Conservation (phyloP, 331 rosid genomes). For the Pyrus hybrid region DNA sequence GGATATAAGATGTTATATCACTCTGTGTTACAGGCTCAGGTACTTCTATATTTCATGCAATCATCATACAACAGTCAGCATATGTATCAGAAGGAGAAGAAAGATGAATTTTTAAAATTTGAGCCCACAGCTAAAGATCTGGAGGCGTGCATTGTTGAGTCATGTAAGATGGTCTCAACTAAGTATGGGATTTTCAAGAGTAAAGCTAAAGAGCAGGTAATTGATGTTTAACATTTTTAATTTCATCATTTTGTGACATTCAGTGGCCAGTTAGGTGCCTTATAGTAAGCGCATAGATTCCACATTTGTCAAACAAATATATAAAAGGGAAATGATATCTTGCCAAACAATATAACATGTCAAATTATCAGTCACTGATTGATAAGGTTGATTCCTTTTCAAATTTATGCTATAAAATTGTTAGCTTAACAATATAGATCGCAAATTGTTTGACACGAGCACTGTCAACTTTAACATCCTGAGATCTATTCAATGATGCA, state of each 20-base stretch:
- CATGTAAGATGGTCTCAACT: slow-evolving; percentile 67
- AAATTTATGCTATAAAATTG: background rate
- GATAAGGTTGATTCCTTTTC: background rate
- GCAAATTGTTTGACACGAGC: background rate
- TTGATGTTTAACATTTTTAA: background rate
- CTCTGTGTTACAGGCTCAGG: slow-evolving; percentile 68
- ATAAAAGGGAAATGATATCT: background rate
- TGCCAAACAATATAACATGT: background rate
- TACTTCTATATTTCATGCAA: slow-evolving; percentile 69
- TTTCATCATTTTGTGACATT: background rate
- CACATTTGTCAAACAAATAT: background rate
- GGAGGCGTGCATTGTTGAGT: slow-evolving; percentile 61
- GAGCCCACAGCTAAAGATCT: slow-evolving; percentile 37
- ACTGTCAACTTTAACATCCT: background rate
- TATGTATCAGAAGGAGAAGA: slow-evolving; percentile 30
- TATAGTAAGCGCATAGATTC: background rate
- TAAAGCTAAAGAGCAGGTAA: slow-evolving; percentile 86
- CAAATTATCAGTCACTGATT: background rate
- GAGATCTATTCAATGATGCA: background rate
- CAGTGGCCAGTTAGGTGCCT: background rate
- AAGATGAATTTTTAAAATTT: slow-evolving; percentile 24
- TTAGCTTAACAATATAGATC: background rate
- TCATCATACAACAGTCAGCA: slow-evolving; percentile 33
- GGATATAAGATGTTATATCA: slow-evolving; percentile 9
- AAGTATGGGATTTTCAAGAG: slow-evolving; percentile 70